Evolutionary conservation across 768 basidiomycete species (phyloP), one percentile per base, ranked within the genome.

Genomic region (Psilocybe cyanescens): DNA sequence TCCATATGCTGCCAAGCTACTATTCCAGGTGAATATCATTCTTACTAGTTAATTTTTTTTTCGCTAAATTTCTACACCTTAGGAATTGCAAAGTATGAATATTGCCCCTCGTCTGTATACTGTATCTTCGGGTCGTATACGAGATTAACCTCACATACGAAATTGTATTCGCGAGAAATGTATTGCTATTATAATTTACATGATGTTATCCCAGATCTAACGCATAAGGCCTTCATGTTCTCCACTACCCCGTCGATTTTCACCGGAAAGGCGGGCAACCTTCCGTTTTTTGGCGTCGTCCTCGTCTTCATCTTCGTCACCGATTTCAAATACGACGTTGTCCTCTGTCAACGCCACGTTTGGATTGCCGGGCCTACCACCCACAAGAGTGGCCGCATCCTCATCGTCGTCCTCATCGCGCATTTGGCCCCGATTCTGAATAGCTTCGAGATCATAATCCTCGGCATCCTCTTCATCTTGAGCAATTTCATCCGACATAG

Each of bases 81-180:
- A 93, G 90, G 94, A 97, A 82, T 76, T 97, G 72, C 94, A 96
- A 82, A 92, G 92, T 63, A 96, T 96, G 95, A 95, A 95, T 74
- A 94, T 95, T 64, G 94, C 94, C 58, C 88, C 92, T 58, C 88
- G 95, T 52, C 76, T 94, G 57, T 95, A 94, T 74, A 91, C 92
- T 7, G 89, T 91, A 35, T 94, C 93, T 35, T 90, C 93, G 35
- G 93, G 92, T 62, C 90, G 93, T 62, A 92, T 93, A 65, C 79
- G 92, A 68, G 92, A 94, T 74, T 83, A 74, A 76, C 48, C 45
- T 66, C 47, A 57, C 62, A 69, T 75, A 70, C 58, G 71, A 71
- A 64, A 63, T 67, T 70, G 70, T 68, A 70, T 72, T 68, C 65
- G 63, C 69, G 62, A 65, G 64, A 61, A 44, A 57, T 74, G 73